Percentiles rank a stretch among this genome's conserved stretches.
Conservation (phyloP, 83 land plant species). For the Larix sibirica region DNA sequence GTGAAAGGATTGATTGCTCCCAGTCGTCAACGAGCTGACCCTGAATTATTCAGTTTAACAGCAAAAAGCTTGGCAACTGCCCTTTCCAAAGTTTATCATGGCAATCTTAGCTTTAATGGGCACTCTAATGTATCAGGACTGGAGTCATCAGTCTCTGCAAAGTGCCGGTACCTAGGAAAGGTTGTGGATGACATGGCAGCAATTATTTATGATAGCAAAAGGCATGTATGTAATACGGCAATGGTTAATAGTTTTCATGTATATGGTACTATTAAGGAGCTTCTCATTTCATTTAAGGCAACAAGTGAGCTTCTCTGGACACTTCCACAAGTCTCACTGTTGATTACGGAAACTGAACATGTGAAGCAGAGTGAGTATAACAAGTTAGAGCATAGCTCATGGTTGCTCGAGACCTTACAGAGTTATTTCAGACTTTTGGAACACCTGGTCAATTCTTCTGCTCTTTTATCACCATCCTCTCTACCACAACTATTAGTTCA, state of each 20-base stretch:
- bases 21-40: slow-evolving; percentile 73
- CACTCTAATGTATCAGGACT: slow-evolving; percentile 31
- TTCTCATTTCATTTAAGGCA: slow-evolving; percentile 75
- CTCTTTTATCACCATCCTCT: slow-evolving; percentile 63
- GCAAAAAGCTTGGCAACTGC: slow-evolving; percentile 63
- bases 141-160: slow-evolving; percentile 59
- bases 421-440: slow-evolving; percentile 72
- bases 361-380: slow-evolving; percentile 26
- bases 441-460: slow-evolving; percentile 70
- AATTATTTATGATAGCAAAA: slow-evolving; percentile 65
- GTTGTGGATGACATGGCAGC: slow-evolving; percentile 79
- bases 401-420: slow-evolving; percentile 78
- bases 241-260: slow-evolving; percentile 81
- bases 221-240: slow-evolving; percentile 62
- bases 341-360: slow-evolving; percentile 37
- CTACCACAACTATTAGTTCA: slow-evolving; percentile 78
- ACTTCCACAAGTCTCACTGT: slow-evolving; percentile 48
- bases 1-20: slow-evolving; percentile 75
- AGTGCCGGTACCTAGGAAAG: slow-evolving; percentile 87
- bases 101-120: slow-evolving; percentile 66
- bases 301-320: slow-evolving; percentile 87
- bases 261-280: slow-evolving; percentile 72
- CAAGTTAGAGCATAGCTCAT: slow-evolving; percentile 40
- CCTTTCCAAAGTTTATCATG: slow-evolving; percentile 63
- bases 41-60: slow-evolving; percentile 51